Evolutionary conservation across 164 flowering plant species (phyloP), one percentile per base, ranked within the genome.

Genomic region (Annona cherimola): DNA sequence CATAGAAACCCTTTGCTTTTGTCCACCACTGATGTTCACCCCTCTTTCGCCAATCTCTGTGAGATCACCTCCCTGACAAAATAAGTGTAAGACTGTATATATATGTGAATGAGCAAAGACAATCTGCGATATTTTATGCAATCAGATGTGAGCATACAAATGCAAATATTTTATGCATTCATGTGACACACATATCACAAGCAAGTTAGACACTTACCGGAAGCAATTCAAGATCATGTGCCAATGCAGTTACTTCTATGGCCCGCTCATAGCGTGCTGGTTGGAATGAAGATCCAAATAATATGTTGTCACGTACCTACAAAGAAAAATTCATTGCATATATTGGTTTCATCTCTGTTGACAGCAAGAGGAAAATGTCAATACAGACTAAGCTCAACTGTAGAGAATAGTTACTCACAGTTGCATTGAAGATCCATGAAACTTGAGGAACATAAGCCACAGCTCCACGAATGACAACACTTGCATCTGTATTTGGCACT

Each of bases 21-120:
- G 99, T 26, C 99, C 99, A 72, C 99, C 99, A 79, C 99, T 96
- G 61, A 96, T 92, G 72, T 96, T 96, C 26, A 96, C 98, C 11
- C 99, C 99, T 70, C 99, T 86, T 85, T 96, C 99, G 73, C 99
- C 99, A 77, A 96, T 96, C 83, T 96, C 99, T 61, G 99, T 96
- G 72, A 96, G 94, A 86, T 96, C 99, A 83, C 99, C 95, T 71
- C 99, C 99, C 99, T 96, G 76, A 68, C 19, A 66, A 68, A 45
- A 63, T 26, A 35, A 16, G 43, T 42, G 16, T 72, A 2, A 19
- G 74, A 70, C 67, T 43, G 68, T n/a, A 26, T 50, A 50, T 16
- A 50, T 9, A 50, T 50, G 57, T 16, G 9, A 9, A 50, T 16
- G 14, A 50, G 57, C 57, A 50, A 50, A 50, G 57, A 50, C 11